Evolutionary conservation across 1,284 basidiomycete species (phyloP), one percentile per base, ranked within the genome.

Genomic region (Leccinum fuscescens): DNA sequence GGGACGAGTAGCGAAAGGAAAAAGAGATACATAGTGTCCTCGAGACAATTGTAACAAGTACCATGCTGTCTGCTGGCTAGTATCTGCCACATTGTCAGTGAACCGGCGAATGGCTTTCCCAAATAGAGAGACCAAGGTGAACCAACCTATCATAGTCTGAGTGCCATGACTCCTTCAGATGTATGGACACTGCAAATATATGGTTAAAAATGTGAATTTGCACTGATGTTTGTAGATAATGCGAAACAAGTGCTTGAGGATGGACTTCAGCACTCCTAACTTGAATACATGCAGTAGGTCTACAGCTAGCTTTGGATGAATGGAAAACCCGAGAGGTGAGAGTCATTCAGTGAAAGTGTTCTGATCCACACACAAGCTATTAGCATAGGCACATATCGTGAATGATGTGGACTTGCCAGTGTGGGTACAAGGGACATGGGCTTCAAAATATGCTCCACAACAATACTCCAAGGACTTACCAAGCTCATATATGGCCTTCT

Each of bases 81-180:
- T 57, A 11, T 49, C 62, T n/a, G 57, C 49, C 1, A 48, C 61
- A 31, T 59, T 46, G 17, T 14, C 11, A 6, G 50, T 54, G 51
- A 64, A 63, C 4, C 15, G 6, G 2, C 48, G 12, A 7, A 62
- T 64, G 46, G 20, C 37, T 27, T 14, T 14, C 8, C 46, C 15
- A 5, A 54, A 54, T 20, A 24, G 4, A 15, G 54, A 37, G 15
- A 55, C 4, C 3, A 11, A 7, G 2, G 17, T 53, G 7, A 53
- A 53, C 11, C 51, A 53, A 53, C 11, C 51, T 53, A 9, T 12
- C 1, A 8, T 22, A 6, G 11, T 31, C 15, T 14, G 5, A 7
- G 15, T 2, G 4, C 8, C 6, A 4, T 6, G 15, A 29, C 27
- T 22, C 9, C 6, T 22, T 46, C 9, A 46, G 11, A 46, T 5